Evolutionary conservation across 306 rosid genomes (phyloP), one percentile per base, ranked within the genome.

Genomic region (Senna tora): DNA sequence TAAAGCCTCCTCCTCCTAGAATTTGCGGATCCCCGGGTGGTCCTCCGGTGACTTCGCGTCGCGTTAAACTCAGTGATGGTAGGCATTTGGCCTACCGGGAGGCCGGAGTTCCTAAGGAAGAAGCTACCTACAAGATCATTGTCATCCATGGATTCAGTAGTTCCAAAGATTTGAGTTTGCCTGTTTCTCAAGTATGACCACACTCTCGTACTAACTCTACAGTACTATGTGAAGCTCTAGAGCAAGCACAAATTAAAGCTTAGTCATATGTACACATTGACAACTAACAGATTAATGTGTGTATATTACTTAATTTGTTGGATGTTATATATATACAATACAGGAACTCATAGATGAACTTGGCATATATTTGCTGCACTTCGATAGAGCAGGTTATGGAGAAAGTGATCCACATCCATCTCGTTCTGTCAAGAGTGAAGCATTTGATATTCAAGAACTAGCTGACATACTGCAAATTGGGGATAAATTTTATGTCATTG

Each of bases 301-400:
- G 3, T 25, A 25, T 25, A 25, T 25, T 25, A n/a, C n/a, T n/a
- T n/a, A 25, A 25, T 25, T 25, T 41, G 38, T 14, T 54, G 39
- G 20, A 16, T 41, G 16, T 47, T 43, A 12, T 64, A 51, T 59
- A n/a, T n/a, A n/a, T n/a, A n/a, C n/a, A n/a, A n/a, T n/a, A 45
- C 80, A 92, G 97, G 96, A 88, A 72, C 74, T 87, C 41, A 30
- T 80, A 14, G 86, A 87, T 33, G 93, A 90, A 34, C 84, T 84
- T 0, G 81, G 81, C 62, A 53, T 88, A 58, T 93, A 90, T 69
- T 76, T 90, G 14, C 75, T 93, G 52, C 19, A 32, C 75, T 93
- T 73, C 14, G 97, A 93, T 55, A 79, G 96, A 83, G 96, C 97
- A 16, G 96, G 98, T 21, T 87, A 93, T 61, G 93, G 98, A 42